Evolutionary conservation across 139 green algal genomes (phyloP).

Genomic region (Mesostigma viride): DNA sequence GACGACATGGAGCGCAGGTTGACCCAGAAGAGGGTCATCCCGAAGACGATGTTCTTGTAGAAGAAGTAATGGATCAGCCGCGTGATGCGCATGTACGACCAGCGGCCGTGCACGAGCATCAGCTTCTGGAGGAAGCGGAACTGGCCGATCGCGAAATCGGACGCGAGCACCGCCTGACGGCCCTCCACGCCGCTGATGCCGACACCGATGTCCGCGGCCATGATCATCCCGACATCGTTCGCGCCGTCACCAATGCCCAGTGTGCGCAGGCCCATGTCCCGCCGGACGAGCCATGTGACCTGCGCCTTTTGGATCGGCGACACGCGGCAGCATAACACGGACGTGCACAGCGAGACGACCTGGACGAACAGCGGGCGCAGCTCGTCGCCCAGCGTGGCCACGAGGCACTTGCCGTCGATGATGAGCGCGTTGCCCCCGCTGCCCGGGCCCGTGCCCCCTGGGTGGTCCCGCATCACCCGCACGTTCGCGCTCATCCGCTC

Average conservation of each 20-base stretch:
- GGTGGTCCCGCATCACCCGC: too few species aligned
- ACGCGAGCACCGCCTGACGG: constrained; percentile 79
- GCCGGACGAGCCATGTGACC: constrained; percentile 55
- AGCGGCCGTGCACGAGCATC: constrained; percentile 82
- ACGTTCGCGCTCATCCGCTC: neutral
- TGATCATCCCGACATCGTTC: constrained; percentile 98
- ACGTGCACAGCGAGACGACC: constrained; percentile 50
- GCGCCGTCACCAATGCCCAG: constrained; percentile 92
- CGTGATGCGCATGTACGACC: constrained; percentile 56
- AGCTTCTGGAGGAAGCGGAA: constrained; percentile 85
- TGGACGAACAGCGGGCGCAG: constrained; percentile 30
- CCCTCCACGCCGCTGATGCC: constrained; percentile 92
- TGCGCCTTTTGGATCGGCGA: constrained; percentile 47
- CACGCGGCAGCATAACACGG: constrained; percentile 65
- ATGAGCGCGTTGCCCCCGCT: too few species aligned
- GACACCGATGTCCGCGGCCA: constrained; percentile 89
- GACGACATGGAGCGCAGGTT: constrained; percentile 22
- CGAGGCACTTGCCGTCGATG: constrained; percentile 29
- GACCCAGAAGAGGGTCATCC: constrained; percentile 51
- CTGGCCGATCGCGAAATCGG: constrained; percentile 87
- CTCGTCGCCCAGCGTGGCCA: constrained; percentile 12
- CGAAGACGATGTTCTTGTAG: constrained; percentile 96
- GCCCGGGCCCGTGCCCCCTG: too few species aligned
- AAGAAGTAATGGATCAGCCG: constrained; percentile 71
- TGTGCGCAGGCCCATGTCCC: constrained; percentile 50